Evolutionary conservation across 257 asterid genomes (phyloP).

Genomic region (Vinca minor): DNA sequence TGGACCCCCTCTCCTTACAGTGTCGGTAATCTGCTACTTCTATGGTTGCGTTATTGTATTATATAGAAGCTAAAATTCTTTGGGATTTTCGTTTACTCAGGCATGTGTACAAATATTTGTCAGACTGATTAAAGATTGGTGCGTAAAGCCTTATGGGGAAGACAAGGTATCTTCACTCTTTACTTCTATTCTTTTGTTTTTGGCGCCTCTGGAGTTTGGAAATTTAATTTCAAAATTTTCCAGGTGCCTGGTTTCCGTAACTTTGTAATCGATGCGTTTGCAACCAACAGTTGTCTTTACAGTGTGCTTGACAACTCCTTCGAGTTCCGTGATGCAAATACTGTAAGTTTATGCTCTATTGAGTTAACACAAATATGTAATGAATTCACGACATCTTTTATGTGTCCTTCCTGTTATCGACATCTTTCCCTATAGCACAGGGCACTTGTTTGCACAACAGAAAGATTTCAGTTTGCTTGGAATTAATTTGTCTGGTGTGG

Average conservation of each 20-base stretch:
- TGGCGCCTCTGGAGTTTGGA: slow-evolving; percentile 5
- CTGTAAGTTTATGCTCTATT: slow-evolving; percentile 47
- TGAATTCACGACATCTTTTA: too few species aligned
- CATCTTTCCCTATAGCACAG: too few species aligned
- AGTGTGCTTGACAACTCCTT: slow-evolving; percentile 93
- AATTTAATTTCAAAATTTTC: slow-evolving; percentile 22
- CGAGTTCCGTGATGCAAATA: slow-evolving; percentile 80
- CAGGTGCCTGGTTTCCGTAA: slow-evolving; percentile 90
- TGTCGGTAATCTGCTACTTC: not conserved
- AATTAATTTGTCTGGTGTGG: not conserved
- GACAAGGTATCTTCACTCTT: slow-evolving; percentile 47
- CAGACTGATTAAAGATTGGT: slow-evolving; percentile 92
- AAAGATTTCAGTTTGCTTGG: not conserved
- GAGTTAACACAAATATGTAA: not conserved
- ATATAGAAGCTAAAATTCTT: slow-evolving; percentile 7
- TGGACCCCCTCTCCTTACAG: not conserved
- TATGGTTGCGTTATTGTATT: not conserved
- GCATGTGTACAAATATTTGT: slow-evolving; percentile 82
- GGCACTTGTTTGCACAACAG: too few species aligned
- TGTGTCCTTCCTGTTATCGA: too few species aligned
- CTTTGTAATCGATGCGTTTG: slow-evolving; percentile 72
- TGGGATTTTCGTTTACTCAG: slow-evolving; percentile 32
- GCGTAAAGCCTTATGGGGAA: slow-evolving; percentile 46
- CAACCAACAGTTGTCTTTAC: slow-evolving; percentile 74
- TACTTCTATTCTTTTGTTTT: not conserved